Base-by-base conservation (phyloP, 148 eudicot species). In the Chenopodium suecicum region DNA sequence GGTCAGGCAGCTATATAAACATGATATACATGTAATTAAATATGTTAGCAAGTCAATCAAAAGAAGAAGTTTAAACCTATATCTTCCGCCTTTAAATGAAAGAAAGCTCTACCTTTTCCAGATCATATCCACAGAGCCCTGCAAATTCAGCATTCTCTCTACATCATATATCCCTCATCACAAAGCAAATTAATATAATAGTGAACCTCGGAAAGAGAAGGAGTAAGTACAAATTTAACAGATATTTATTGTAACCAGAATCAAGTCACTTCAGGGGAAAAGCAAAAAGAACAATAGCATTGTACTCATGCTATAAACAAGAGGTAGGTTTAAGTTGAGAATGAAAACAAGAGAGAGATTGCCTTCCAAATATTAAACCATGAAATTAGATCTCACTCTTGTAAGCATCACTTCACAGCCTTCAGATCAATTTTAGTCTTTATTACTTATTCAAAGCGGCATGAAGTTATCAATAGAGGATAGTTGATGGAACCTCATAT, bases 81-180 rank as follows among this genome's bases (percentile, higher is more conserved):
- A 78, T 47, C 71, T 64, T 78, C 64, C 17, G 65, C 78, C 77
- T 73, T 25, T 67, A 54, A 79, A 68, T 75, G 76, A 62, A 79
- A n/a, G 64, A 11, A 80, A 80, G 78, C 17, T 71, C 77, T 83
- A 93, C 97, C 92, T 74, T 89, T 83, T 72, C 78, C 73, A 90
- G 83, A 84, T 90, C 88, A 80, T 90, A 89, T 52, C 97, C 97
- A 78, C 95, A 93, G 75, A 77, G 69, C 60, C 94, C 97, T 93
- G 97, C 90, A 89, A 80, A 70, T 79, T 83, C 54, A 76, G 82
- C 74, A 68, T n/a, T 58, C 29, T 32, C n/a, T 70, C 25, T 23
- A 67, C 79, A 80, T 84, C 52, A 84, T 58, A 68, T 47, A 80
- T 80, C n/a, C 68, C 56, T 56, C 75, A 74, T 67, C 60, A 67